Percentiles rank a stretch among this genome's conserved stretches.
phyloP scores from a whole-genome alignment of 2,329 filamentous ascomycete species.

The Pseudogymnoascus sp. region DNA sequence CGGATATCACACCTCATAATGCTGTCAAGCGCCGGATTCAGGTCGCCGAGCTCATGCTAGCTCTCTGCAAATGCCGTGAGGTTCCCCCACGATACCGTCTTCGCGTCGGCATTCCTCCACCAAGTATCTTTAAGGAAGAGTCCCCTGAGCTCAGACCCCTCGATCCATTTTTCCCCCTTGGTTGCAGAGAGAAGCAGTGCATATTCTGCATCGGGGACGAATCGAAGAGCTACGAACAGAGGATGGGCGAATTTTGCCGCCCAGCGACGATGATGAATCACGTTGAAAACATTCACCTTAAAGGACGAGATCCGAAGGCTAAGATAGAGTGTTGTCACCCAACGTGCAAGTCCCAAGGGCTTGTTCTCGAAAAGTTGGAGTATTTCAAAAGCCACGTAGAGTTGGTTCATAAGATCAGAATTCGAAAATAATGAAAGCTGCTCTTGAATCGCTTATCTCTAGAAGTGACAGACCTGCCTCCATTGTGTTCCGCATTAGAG shows the following conservation, averaged over 20 bases:
- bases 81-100: conserved; percentile 9
- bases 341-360: too few species aligned
- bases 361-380: too few species aligned
- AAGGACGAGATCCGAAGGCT: too few species aligned
- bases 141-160: neutral
- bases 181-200: neutral
- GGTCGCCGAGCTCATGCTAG: conserved; percentile 11
- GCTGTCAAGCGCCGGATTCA: conserved; percentile 14
- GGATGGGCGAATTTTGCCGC: conserved; percentile 15
- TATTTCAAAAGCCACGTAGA: too few species aligned
- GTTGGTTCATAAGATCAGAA: too few species aligned
- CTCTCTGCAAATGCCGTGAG: conserved; percentile 11
- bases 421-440: too few species aligned
- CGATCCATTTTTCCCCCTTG: too few species aligned
- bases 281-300: too few species aligned
- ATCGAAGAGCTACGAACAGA: conserved; percentile 16
- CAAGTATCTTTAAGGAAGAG: conserved; percentile 9
- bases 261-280: neutral
- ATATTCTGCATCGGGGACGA: conserved; percentile 12
- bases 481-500: too few species aligned
- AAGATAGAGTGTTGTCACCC: too few species aligned
- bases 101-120: conserved; percentile 1
- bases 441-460: too few species aligned
- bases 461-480: too few species aligned
- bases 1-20: conserved; percentile 13